Evolutionary conservation across 1,284 basidiomycete species (phyloP).

Genomic region (Heterobasidion occidentale): DNA sequence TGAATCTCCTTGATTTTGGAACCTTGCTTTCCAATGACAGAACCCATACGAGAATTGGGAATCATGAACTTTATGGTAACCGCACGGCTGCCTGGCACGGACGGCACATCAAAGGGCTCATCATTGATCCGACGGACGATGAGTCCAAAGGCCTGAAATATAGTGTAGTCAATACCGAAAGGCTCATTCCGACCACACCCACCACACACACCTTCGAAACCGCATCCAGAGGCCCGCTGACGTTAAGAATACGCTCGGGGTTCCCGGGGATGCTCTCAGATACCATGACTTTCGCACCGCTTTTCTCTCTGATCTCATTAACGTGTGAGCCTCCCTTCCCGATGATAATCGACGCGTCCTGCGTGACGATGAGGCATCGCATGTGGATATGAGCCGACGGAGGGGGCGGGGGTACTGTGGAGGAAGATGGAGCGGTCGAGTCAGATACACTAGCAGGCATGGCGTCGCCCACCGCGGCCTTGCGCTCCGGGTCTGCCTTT

Average conservation of each 20-base stretch:
- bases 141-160: constrained; percentile 86
- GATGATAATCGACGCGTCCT: constrained; percentile 99
- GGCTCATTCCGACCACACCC: neutral
- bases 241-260: constrained; percentile 96
- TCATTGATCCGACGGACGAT: constrained; percentile 99
- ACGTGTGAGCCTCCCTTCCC: constrained; percentile 95
- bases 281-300: constrained; percentile 90
- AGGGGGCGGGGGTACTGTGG: constrained; percentile 23
- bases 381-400: constrained; percentile 82
- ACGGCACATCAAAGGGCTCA: constrained; percentile 96
- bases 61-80: constrained; percentile 99
- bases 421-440: constrained; percentile 10
- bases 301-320: constrained; percentile 98
- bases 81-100: constrained; percentile 94
- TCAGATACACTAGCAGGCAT: constrained; percentile 33
- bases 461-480: constrained; percentile 29
- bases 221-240: constrained; percentile 95
- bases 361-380: constrained; percentile 96
- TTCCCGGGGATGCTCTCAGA: constrained; percentile 97
- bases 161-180: constrained; percentile 4
- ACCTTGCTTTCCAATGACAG: constrained; percentile 96
- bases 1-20: constrained; percentile 99
- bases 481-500: constrained; percentile 14
- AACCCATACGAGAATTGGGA: constrained; percentile 98
- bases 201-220: constrained; percentile 81